phyloP scores from a whole-genome alignment of 139 green algal species.

The Raphidocelis subcapitata region DNA sequence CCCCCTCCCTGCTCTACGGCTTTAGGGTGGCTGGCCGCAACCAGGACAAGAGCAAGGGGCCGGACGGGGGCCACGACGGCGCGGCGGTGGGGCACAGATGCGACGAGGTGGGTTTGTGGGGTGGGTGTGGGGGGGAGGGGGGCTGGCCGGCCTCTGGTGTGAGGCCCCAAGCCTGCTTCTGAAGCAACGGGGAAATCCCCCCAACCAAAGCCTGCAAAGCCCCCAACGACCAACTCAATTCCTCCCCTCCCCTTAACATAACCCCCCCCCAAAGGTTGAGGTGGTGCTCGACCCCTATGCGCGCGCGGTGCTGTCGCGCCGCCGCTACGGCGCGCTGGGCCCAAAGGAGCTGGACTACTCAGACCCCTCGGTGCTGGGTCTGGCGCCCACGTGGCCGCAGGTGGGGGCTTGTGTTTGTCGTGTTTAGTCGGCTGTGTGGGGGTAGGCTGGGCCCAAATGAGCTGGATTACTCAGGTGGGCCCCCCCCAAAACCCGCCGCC shows the following conservation, averaged over 20 bases:
- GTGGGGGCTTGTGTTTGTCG: conserved; percentile 43
- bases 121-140: too few relatives aligned
- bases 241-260: conserved; percentile 5
- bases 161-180: too few relatives aligned
- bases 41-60: conserved; percentile 25
- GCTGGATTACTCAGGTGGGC: too few relatives aligned
- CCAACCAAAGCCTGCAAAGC: too few relatives aligned
- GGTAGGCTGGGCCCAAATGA: too few relatives aligned
- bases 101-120: conserved; percentile 3
- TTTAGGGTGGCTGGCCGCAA: conserved; percentile 40
- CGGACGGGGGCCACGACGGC: background rate
- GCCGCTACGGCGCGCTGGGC: conserved; percentile 75
- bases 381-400: conserved; percentile 83
- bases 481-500: too few relatives aligned
- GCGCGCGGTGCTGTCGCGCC: conserved; percentile 64
- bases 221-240: background rate
- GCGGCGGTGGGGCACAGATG: conserved; percentile 7
- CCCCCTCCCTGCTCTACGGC: conserved; percentile 69
- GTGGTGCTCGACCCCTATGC: conserved; percentile 95
- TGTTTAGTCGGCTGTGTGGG: too few relatives aligned
- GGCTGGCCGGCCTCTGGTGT: too few relatives aligned
- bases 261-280: conserved; percentile 35
- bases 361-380: conserved; percentile 41
- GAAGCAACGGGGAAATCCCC: too few relatives aligned
- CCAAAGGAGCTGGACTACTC: conserved; percentile 59